Percentiles rank a stretch among this genome's conserved stretches.
Evolutionary conservation across 2,329 filamentous ascomycete species (phyloP).

Genomic region (Pseudogymnoascus sp.): DNA sequence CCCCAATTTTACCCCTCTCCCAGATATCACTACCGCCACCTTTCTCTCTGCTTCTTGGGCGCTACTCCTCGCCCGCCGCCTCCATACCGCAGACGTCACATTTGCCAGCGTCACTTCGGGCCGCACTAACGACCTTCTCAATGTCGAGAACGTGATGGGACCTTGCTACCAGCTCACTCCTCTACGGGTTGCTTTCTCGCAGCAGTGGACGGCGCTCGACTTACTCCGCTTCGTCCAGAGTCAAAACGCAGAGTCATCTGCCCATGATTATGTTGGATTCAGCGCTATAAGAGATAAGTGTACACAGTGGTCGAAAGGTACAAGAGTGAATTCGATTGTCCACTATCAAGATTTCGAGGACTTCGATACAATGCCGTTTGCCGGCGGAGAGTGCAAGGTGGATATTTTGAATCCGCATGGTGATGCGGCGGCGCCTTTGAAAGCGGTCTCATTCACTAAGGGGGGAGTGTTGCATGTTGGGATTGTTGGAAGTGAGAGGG

Average conservation of each 20-base stretch:
- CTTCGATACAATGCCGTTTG: conserved; percentile 38
- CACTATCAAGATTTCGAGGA: conserved; percentile 35
- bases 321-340: conserved; percentile 28
- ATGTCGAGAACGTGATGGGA: conserved; percentile 35
- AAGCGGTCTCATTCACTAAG: conserved; percentile 38
- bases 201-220: conserved; percentile 28
- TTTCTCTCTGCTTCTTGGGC: conserved; percentile 39
- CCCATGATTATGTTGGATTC: conserved; percentile 32
- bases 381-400: conserved; percentile 23
- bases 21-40: conserved; percentile 35
- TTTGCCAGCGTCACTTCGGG: conserved; percentile 38
- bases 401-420: conserved; percentile 32
- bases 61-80: conserved; percentile 32
- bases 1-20: conserved; percentile 24
- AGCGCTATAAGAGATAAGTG: conserved; percentile 29
- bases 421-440: conserved; percentile 35
- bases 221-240: conserved; percentile 29
- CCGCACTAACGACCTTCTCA: conserved; percentile 32
- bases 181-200: conserved; percentile 33
- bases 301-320: conserved; percentile 29
- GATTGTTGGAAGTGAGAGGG: conserved; percentile 37
- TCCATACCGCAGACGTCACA: conserved; percentile 30
- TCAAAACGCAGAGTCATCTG: conserved; percentile 27
- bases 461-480: conserved; percentile 36
- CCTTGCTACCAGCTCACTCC: conserved; percentile 41